These are phyloP conservation scores for Boletellus ananiceps DNA, from an alignment of 768 basidiomycete species.

Conservation along the genomic window DNA sequence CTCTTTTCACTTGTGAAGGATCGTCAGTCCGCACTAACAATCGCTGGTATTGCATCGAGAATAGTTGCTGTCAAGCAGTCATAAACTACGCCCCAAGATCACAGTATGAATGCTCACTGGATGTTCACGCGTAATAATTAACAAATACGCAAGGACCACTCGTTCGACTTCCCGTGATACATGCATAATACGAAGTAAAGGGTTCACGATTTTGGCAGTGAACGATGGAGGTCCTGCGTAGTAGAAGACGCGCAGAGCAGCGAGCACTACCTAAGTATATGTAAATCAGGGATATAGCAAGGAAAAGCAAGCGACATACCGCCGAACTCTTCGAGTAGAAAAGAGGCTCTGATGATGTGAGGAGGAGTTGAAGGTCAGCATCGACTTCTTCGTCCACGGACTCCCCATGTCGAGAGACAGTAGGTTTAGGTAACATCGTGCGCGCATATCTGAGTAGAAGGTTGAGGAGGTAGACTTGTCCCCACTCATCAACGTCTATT, in stretches of 20 bases:
- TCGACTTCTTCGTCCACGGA: constrained; percentile 62
- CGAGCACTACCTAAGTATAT: constrained; percentile 65
- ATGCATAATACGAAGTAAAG: constrained; percentile 70
- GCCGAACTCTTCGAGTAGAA: constrained; percentile 87
- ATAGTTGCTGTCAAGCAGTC: constrained; percentile 35
- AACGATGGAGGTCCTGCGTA: constrained; percentile 62
- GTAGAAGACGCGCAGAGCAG: constrained; percentile 67
- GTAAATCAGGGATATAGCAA: not conserved
- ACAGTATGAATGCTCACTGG: constrained; percentile 48
- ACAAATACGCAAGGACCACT: constrained; percentile 67
- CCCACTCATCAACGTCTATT: constrained; percentile 95
- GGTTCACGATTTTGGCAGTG: constrained; percentile 55
- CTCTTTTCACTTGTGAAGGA: constrained; percentile 56
- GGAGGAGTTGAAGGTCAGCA: constrained; percentile 68
- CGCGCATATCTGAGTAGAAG: constrained; percentile 80
- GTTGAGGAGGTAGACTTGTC: constrained; percentile 75
- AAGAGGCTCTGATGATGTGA: constrained; percentile 68
- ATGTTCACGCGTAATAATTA: constrained; percentile 55
- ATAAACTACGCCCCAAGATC: constrained; percentile 1
- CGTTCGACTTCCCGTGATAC: constrained; percentile 69
- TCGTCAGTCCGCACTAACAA: constrained; percentile 74
- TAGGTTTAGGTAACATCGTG: constrained; percentile 72
- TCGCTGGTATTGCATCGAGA: constrained; percentile 55
- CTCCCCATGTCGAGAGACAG: constrained; percentile 28
- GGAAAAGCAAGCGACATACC: constrained; percentile 39